Conservation (phyloP, 805 yeast genomes). For the Candida silvicultrix region DNA sequence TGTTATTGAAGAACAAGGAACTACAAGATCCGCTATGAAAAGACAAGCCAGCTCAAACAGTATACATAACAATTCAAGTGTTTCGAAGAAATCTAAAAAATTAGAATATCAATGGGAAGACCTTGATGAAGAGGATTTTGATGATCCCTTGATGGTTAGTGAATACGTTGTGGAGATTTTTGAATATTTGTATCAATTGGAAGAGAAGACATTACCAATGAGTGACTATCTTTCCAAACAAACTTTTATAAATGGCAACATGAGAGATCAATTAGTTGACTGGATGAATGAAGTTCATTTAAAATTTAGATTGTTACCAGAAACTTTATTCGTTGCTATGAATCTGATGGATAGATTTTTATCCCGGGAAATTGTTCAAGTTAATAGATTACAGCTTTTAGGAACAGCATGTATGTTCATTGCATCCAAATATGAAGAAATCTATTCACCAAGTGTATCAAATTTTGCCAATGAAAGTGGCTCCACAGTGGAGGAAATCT, state of each 20-base stretch:
- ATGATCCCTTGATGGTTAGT: conserved; percentile 86
- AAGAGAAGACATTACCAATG: conserved; percentile 61
- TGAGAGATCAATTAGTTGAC: conserved; percentile 85
- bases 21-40: conserved; percentile 52
- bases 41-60: conserved; percentile 20
- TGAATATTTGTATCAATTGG: conserved; percentile 68
- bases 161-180: conserved; percentile 90
- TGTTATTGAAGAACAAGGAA: conserved; percentile 12
- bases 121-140: conserved; percentile 70
- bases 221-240: conserved; percentile 32
- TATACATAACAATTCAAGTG: conserved; percentile 4
- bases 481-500: conserved; percentile 73
- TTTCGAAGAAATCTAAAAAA: conserved; percentile 17
- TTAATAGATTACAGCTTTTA: conserved; percentile 74
- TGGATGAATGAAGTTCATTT: conserved; percentile 90
- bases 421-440: conserved; percentile 93
- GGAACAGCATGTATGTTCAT: conserved; percentile 85
- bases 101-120: conserved; percentile 56
- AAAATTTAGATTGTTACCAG: conserved; percentile 79
- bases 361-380: conserved; percentile 68
- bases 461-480: conserved; percentile 84
- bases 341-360: conserved; percentile 86
- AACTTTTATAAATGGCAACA: conserved; percentile 37
- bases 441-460: conserved; percentile 78
- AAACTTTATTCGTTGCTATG: conserved; percentile 77